A percentile compares a stretch with the other conserved stretches of the same genome.
phyloP scores from a whole-genome alignment of 1,284 basidiomycete genomes.

The Grifola frondosa region DNA sequence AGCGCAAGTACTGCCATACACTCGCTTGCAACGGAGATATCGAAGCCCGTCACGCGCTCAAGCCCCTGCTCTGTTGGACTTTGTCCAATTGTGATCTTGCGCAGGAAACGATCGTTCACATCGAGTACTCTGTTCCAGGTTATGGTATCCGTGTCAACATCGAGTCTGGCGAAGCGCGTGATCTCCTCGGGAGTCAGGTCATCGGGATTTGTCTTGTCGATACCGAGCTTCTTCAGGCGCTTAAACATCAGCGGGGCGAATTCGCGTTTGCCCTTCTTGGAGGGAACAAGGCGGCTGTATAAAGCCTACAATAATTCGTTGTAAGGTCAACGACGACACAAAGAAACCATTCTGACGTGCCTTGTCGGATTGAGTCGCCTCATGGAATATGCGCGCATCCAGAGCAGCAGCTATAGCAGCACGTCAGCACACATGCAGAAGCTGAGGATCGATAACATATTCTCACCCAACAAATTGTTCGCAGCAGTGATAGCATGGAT shows the following conservation, averaged over 20 bases:
- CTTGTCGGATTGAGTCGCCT: constrained; percentile 95
- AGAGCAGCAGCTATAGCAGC: constrained; percentile 81
- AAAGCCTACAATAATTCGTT: constrained; percentile 51
- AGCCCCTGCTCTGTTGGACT: constrained; percentile 89
- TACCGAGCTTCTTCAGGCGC: constrained; percentile 92
- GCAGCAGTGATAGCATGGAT: constrained; percentile 98
- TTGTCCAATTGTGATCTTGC: constrained; percentile 92
- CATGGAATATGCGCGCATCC: constrained; percentile 98
- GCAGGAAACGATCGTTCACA: constrained; percentile 96
- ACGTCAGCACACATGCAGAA: background rate
- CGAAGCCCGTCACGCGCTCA: constrained; percentile 89
- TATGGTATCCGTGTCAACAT: constrained; percentile 89
- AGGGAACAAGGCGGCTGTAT: constrained; percentile 89
- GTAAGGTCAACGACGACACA: background rate
- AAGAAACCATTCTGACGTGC: too few species aligned
- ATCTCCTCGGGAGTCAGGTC: constrained; percentile 94
- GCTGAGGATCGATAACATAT: background rate
- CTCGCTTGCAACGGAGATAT: constrained; percentile 97
- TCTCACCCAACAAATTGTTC: constrained; percentile 89
- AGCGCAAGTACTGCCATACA: constrained; percentile 98
- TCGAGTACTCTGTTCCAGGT: constrained; percentile 99
- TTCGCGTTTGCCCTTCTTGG: constrained; percentile 92
- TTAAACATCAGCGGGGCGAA: constrained; percentile 98
- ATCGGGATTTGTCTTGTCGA: constrained; percentile 92
- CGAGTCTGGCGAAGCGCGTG: constrained; percentile 86